Conservation (phyloP, 2,329 filamentous ascomycete genomes). For the Ophiostoma sp. region DNA sequence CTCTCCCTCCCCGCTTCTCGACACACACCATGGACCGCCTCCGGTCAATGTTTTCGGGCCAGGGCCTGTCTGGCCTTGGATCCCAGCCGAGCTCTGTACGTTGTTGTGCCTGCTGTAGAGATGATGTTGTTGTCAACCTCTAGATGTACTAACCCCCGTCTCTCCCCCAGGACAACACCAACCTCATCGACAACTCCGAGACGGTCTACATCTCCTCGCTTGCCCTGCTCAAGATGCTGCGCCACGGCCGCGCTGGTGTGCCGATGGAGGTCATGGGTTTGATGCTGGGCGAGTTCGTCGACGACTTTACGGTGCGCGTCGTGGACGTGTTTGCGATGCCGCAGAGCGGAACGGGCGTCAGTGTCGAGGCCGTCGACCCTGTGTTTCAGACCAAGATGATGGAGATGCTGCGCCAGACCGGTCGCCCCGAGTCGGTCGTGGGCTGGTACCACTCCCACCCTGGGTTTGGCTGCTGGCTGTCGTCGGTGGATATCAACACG, state of each 20-base stretch:
- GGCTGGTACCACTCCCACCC: constrained; percentile 99
- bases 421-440: constrained; percentile 95
- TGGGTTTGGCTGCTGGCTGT: constrained; percentile 98
- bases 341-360: constrained; percentile 96
- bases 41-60: constrained; percentile 81
- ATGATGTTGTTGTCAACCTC: background rate
- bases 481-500: constrained; percentile 98
- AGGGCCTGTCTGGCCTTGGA: constrained; percentile 61
- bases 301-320: constrained; percentile 97
- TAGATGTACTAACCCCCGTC: background rate
- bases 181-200: constrained; percentile 97
- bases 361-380: constrained; percentile 95
- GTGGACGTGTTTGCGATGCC: constrained; percentile 99
- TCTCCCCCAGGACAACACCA: constrained; percentile 74
- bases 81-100: constrained; percentile 62
- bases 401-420: constrained; percentile 98
- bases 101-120: constrained; percentile 16
- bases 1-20: constrained; percentile 19
- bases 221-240: constrained; percentile 96
- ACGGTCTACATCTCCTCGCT: constrained; percentile 99
- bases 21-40: constrained; percentile 76
- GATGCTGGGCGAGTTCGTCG: constrained; percentile 98
- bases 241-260: constrained; percentile 94
- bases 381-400: constrained; percentile 99
- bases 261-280: constrained; percentile 99